Conservation (phyloP, 495 filamentous ascomycete genomes). For the Cryomyces antarcticus region DNA sequence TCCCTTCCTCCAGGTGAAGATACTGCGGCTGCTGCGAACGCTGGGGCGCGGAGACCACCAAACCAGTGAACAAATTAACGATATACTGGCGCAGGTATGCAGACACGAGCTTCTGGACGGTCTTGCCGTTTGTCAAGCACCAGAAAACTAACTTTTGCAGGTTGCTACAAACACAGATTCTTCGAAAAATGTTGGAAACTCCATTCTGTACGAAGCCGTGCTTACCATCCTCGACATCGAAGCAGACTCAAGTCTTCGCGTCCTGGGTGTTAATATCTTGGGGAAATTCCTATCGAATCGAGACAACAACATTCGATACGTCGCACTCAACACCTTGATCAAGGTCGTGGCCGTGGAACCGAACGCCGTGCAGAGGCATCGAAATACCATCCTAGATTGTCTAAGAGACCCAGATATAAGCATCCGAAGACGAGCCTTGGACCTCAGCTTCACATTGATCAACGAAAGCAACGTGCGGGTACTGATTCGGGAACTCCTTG, state of each 20-base stretch:
- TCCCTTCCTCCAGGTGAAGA: slow-evolving; percentile 96
- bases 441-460: slow-evolving; percentile 93
- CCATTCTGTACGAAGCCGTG: slow-evolving; percentile 93
- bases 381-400: slow-evolving; percentile 94
- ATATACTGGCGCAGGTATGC: slow-evolving; percentile 66
- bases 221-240: slow-evolving; percentile 96
- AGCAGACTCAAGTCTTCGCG: slow-evolving; percentile 80
- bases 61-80: slow-evolving; percentile 93
- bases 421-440: slow-evolving; percentile 80
- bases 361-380: slow-evolving; percentile 89
- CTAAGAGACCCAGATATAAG: slow-evolving; percentile 96
- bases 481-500: slow-evolving; percentile 74
- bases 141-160: slow-evolving; percentile 5
- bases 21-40: slow-evolving; percentile 65
- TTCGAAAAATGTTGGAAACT: slow-evolving; percentile 95
- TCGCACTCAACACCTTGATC: slow-evolving; percentile 88
- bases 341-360: slow-evolving; percentile 97
- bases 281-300: slow-evolving; percentile 95
- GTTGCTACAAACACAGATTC: slow-evolving; percentile 97
- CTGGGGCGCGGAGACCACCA: slow-evolving; percentile 70
- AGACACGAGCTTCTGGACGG: neutral
- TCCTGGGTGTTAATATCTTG: slow-evolving; percentile 91
- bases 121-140: neutral
- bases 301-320: slow-evolving; percentile 98
- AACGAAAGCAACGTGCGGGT: slow-evolving; percentile 91